Conservation (phyloP, 192 early-diverging fungal species). For the Gaertneriomyces sp. region DNA sequence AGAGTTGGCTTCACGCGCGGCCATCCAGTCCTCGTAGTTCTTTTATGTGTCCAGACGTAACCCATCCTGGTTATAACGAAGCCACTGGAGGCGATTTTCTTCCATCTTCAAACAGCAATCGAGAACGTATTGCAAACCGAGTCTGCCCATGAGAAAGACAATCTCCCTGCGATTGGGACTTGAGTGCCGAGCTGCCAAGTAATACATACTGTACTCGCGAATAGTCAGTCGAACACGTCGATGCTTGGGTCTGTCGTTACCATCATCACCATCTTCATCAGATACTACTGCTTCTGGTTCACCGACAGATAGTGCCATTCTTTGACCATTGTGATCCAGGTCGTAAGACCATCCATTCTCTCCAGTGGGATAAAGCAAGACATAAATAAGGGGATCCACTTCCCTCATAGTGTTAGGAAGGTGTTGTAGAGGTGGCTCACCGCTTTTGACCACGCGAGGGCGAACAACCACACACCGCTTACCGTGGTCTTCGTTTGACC, state of each 20-base stretch:
- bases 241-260: neutral
- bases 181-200: neutral
- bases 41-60: neutral
- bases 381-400: neutral
- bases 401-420: neutral
- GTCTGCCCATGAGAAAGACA: neutral
- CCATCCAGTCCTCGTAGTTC: neutral
- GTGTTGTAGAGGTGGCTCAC: neutral
- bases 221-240: neutral
- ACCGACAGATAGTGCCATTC: too few species aligned
- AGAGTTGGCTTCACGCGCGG: neutral
- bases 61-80: neutral
- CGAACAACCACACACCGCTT: neutral
- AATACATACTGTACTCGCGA: neutral
- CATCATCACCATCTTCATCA: conserved; percentile 5
- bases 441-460: neutral
- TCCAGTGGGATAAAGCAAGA: neutral
- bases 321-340: neutral
- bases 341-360: conserved; percentile 1
- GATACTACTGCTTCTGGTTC: too few species aligned
- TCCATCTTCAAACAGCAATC: neutral
- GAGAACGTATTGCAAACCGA: neutral
- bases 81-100: neutral
- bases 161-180: neutral
- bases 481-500: neutral